A percentile compares a stretch with the other conserved stretches of the same genome.
These are phyloP conservation scores for Lasiodiplodia citricola DNA, from an alignment of 2,329 filamentous ascomycete species.

Conservation along the genomic window DNA sequence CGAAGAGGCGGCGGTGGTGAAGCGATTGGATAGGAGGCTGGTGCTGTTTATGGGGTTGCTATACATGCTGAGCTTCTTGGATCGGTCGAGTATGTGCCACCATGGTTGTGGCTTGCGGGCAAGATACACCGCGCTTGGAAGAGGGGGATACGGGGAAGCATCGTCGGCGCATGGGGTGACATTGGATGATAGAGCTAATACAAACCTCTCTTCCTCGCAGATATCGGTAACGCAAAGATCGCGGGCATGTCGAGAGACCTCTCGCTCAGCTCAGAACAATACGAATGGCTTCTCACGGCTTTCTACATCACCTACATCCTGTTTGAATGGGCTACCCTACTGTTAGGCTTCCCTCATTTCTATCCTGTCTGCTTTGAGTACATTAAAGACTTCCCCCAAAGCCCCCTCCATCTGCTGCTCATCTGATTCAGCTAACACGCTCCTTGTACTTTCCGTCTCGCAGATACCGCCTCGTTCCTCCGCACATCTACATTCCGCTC, in stretches of 20 bases:
- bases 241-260: slow-evolving; percentile 63
- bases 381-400: neutral
- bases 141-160: neutral
- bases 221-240: slow-evolving; percentile 68
- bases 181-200: neutral
- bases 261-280: slow-evolving; percentile 59
- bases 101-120: slow-evolving; percentile 8
- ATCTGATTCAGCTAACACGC: neutral
- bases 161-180: neutral
- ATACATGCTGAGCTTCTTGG: slow-evolving; percentile 84
- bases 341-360: slow-evolving; percentile 44
- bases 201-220: slow-evolving; percentile 43
- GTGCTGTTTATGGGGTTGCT: slow-evolving; percentile 82
- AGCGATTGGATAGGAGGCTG: slow-evolving; percentile 77
- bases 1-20: slow-evolving; percentile 74
- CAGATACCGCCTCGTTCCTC: slow-evolving; percentile 62
- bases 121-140: neutral
- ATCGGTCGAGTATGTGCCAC: slow-evolving; percentile 72
- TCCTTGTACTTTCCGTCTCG: neutral
- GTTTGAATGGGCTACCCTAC: slow-evolving; percentile 70
- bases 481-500: slow-evolving; percentile 65
- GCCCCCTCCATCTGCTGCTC: too few relatives aligned
- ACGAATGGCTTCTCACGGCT: slow-evolving; percentile 65
- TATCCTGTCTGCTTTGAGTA: slow-evolving; percentile 13
- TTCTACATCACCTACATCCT: slow-evolving; percentile 69